A percentile compares a stretch with the other conserved stretches of the same genome.
These are phyloP conservation scores for Cyberlindnera lachancei DNA, from an alignment of 805 yeast species.

Conservation along the genomic window DNA sequence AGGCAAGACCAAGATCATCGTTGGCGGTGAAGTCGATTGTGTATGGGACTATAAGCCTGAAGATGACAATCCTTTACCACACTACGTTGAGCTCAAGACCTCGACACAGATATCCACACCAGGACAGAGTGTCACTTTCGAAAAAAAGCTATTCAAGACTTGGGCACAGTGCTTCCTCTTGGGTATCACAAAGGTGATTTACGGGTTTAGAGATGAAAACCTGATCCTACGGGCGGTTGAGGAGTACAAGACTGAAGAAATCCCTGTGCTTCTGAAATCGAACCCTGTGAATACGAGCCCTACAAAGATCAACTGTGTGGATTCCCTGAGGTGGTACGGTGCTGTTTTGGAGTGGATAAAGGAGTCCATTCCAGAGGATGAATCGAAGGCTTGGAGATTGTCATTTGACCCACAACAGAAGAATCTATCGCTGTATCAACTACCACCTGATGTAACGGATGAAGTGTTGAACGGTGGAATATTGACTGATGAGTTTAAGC, in stretches of 20 bases:
- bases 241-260: constrained; percentile 65
- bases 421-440: constrained; percentile 43
- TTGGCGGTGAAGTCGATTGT: constrained; percentile 93
- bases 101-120: constrained; percentile 46
- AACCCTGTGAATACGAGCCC: constrained; percentile 35
- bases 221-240: constrained; percentile 63
- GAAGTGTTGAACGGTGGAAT: constrained; percentile 34
- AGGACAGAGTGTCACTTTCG: constrained; percentile 57
- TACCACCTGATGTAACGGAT: constrained; percentile 30
- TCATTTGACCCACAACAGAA: constrained; percentile 50
- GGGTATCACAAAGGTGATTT: constrained; percentile 74
- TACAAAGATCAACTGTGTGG: constrained; percentile 59
- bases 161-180: constrained; percentile 94
- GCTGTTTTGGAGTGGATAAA: constrained; percentile 76
- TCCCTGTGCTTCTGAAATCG: constrained; percentile 61
- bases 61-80: constrained; percentile 37
- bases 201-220: constrained; percentile 80
- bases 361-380: constrained; percentile 45
- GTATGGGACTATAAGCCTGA: constrained; percentile 73
- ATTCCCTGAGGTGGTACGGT: constrained; percentile 79
- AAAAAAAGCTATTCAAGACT: constrained; percentile 64
- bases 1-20: constrained; percentile 56
- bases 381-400: constrained; percentile 43
- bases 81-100: constrained; percentile 84
- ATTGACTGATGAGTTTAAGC: constrained; percentile 41